phyloP scores from a whole-genome alignment of 345 rosid genomes.

The Sisymbrium altissimum region DNA sequence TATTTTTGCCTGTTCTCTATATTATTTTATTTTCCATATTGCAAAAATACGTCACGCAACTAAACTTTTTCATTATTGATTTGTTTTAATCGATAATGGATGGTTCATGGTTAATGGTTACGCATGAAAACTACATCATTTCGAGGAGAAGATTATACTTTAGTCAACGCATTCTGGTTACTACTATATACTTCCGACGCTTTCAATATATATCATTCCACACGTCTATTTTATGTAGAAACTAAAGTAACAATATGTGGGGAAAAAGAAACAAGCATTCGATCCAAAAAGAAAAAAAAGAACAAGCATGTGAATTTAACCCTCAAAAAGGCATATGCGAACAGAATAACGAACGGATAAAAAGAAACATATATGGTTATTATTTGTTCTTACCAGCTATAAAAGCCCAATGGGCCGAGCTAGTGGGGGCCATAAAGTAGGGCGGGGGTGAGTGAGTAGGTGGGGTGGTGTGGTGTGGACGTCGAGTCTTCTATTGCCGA shows the following conservation, averaged over 20 bases:
- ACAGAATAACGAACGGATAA: background rate
- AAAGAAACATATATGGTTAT: background rate
- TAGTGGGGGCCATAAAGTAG: constrained; percentile 27
- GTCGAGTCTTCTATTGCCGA: constrained; percentile 21
- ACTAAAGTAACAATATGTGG: background rate
- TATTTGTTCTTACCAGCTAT: background rate
- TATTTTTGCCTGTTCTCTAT: background rate
- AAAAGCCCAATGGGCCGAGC: constrained; percentile 35
- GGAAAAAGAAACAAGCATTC: background rate
- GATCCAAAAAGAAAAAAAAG: too few species aligned
- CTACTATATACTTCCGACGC: background rate
- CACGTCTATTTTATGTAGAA: too few species aligned
- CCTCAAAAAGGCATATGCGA: background rate
- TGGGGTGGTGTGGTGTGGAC: constrained; percentile 3
- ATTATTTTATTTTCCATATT: background rate
- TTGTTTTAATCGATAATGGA: background rate
- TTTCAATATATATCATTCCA: background rate
- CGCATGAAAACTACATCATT: constrained; percentile 25
- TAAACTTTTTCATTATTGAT: background rate
- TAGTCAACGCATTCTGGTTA: constrained; percentile 4
- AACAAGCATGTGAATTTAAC: background rate
- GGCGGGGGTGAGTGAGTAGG: constrained; percentile 25
- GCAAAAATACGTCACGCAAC: constrained; percentile 30
- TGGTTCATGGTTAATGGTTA: constrained; percentile 14
- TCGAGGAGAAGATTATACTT: background rate